phyloP scores from a whole-genome alignment of 352 stramenopile genomes.

The Blastocystis sp. region DNA sequence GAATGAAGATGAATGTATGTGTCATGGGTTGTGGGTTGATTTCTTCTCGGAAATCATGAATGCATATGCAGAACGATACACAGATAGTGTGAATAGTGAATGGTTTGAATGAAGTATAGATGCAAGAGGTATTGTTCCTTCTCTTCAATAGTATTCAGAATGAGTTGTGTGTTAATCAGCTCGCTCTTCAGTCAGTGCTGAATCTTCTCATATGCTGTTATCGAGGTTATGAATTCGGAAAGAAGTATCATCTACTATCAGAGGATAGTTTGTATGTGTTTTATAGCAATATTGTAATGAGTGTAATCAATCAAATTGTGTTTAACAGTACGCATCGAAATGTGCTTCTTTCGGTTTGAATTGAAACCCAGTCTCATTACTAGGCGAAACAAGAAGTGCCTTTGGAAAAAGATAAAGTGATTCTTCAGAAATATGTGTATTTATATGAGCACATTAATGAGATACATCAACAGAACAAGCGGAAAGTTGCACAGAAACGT shows the following conservation, averaged over 20 bases:
- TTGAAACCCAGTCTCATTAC: neutral
- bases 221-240: neutral
- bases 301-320: slow-evolving; percentile 27
- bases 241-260: neutral
- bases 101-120: neutral
- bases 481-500: neutral
- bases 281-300: slow-evolving; percentile 36
- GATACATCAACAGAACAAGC: slow-evolving; percentile 1
- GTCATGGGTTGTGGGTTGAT: slow-evolving; percentile 13
- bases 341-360: slow-evolving; percentile 1
- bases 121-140: neutral
- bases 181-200: neutral
- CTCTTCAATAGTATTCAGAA: slow-evolving; percentile 14
- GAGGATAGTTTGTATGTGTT: neutral
- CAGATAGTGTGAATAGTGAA: neutral
- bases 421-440: neutral
- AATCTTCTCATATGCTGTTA: neutral
- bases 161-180: neutral
- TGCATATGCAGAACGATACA: slow-evolving; percentile 28
- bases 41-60: slow-evolving; percentile 41
- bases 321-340: neutral
- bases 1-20: neutral
- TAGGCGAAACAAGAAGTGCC: neutral
- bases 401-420: neutral
- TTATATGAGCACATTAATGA: slow-evolving; percentile 10